These are phyloP conservation scores for Monilinia laxa DNA, from an alignment of 2,329 filamentous ascomycete species.

Conservation along the genomic window DNA sequence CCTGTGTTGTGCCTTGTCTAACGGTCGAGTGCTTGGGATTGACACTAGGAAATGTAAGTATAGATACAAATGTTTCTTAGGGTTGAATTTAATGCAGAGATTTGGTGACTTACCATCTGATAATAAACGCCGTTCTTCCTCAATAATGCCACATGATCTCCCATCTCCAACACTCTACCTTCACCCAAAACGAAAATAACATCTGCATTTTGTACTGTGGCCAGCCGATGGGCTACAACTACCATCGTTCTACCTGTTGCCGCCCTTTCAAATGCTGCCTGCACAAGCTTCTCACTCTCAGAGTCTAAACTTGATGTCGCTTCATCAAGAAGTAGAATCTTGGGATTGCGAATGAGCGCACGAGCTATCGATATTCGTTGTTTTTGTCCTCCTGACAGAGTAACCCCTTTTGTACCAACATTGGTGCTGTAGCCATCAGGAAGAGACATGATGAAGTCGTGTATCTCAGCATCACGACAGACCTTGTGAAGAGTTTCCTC, in stretches of 20 bases:
- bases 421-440: slow-evolving; percentile 52
- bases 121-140: slow-evolving; percentile 37
- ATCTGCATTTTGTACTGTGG: slow-evolving; percentile 70
- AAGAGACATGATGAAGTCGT: slow-evolving; percentile 53
- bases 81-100: neutral
- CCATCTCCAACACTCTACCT: slow-evolving; percentile 36
- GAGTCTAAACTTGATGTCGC: slow-evolving; percentile 58
- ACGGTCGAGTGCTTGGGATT: slow-evolving; percentile 30
- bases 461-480: slow-evolving; percentile 52
- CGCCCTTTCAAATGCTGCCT: slow-evolving; percentile 66
- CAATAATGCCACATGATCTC: slow-evolving; percentile 34
- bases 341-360: slow-evolving; percentile 53
- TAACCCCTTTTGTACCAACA: slow-evolving; percentile 48
- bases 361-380: slow-evolving; percentile 57
- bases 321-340: slow-evolving; percentile 57
- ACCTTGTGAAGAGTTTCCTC: slow-evolving; percentile 48
- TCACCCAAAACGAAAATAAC: slow-evolving; percentile 38
- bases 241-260: slow-evolving; percentile 68
- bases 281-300: slow-evolving; percentile 56
- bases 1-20: slow-evolving; percentile 10
- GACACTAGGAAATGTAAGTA: slow-evolving; percentile 27
- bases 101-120: slow-evolving; percentile 34
- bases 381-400: slow-evolving; percentile 55
- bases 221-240: slow-evolving; percentile 74
- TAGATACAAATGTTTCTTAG: neutral